Evolutionary conservation across 371 early-diverging fungal genomes (phyloP).

Genomic region (Homolaphlyctis polyrhiza): DNA sequence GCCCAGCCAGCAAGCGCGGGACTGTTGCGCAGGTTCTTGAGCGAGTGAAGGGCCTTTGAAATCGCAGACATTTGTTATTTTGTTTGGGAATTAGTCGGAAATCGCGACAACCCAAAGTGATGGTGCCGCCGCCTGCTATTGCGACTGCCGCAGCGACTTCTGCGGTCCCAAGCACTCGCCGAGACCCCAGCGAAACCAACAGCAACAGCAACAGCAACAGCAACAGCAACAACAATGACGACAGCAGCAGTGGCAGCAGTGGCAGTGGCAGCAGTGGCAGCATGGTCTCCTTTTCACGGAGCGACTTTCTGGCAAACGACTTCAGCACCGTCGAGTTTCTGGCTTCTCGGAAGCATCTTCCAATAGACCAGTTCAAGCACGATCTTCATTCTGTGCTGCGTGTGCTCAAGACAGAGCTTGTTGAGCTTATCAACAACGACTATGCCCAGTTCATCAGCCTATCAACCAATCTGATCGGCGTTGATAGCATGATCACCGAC

Average conservation of each 20-base stretch:
- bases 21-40: slow-evolving; percentile 15
- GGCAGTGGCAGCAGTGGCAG: background rate
- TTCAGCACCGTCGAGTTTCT: slow-evolving; percentile 52
- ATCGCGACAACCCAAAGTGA: too few species aligned
- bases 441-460: slow-evolving; percentile 78
- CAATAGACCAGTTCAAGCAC: slow-evolving; percentile 59
- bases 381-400: slow-evolving; percentile 52
- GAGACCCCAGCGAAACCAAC: too few species aligned
- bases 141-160: too few species aligned
- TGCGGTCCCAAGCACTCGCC: too few species aligned
- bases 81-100: too few species aligned
- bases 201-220: too few species aligned
- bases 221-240: background rate
- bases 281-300: slow-evolving; percentile 11
- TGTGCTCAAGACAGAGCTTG: slow-evolving; percentile 63
- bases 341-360: slow-evolving; percentile 60
- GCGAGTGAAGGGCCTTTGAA: slow-evolving; percentile 10
- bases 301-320: slow-evolving; percentile 9
- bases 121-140: too few species aligned
- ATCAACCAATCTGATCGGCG: slow-evolving; percentile 72
- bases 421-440: slow-evolving; percentile 76
- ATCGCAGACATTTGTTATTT: background rate
- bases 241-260: background rate
- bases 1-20: slow-evolving; percentile 14
- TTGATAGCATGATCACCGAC: slow-evolving; percentile 63